Conservation (phyloP, 2,329 filamentous ascomycete genomes). For the Zasmidium citrigriseum region DNA sequence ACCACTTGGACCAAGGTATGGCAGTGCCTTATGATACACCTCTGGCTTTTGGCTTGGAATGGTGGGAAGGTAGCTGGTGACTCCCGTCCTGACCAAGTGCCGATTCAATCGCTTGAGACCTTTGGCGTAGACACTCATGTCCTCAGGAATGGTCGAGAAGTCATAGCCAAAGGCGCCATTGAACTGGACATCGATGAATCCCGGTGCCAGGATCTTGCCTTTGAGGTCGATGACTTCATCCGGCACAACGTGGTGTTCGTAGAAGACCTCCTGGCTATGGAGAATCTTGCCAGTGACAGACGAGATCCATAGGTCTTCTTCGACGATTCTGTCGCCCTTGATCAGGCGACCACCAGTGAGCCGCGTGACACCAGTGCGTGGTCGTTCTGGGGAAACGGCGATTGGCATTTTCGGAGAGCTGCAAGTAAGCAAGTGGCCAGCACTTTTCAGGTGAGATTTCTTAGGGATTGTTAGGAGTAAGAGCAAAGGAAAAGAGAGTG, state of each 20-base stretch:
- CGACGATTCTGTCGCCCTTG: conserved; percentile 65
- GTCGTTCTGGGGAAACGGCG: conserved; percentile 40
- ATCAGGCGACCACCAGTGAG: conserved; percentile 73
- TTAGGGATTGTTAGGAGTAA: background rate
- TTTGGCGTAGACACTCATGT: conserved; percentile 67
- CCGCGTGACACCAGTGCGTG: conserved; percentile 59
- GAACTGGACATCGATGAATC: conserved; percentile 87
- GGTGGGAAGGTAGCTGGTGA: conserved; percentile 86
- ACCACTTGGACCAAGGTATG: conserved; percentile 74
- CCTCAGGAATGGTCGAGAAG: conserved; percentile 71
- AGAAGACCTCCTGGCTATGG: conserved; percentile 66
- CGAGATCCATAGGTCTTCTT: conserved; percentile 87
- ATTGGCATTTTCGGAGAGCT: conserved; percentile 39
- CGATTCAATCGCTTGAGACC: conserved; percentile 71
- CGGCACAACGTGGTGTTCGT: conserved; percentile 67
- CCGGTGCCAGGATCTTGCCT: conserved; percentile 80
- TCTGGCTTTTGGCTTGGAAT: conserved; percentile 78
- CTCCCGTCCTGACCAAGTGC: conserved; percentile 72
- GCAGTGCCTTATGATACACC: conserved; percentile 79
- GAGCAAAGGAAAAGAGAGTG: background rate
- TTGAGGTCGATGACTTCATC: conserved; percentile 76
- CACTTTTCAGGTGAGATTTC: background rate
- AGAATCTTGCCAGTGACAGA: conserved; percentile 80
- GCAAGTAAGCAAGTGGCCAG: background rate
- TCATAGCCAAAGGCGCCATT: conserved; percentile 94